These are phyloP conservation scores for Cercis canadensis DNA, from an alignment of 306 rosid genomes.

Conservation along the genomic window DNA sequence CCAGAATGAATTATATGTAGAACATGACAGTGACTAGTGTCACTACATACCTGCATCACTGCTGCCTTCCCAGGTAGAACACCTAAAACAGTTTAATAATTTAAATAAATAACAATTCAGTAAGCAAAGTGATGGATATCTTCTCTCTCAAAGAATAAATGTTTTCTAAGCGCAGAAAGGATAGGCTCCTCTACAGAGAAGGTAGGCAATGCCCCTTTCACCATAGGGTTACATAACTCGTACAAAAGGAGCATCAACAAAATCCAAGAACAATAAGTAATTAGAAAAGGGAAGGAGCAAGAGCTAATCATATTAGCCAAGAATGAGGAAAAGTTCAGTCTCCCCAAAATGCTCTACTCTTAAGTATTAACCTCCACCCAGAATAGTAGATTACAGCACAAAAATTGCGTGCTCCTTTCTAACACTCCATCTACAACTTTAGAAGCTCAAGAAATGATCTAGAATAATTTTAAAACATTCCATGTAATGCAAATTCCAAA, in stretches of 20 bases:
- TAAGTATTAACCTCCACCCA: no score
- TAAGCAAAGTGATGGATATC: conserved; percentile 15
- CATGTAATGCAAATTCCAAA: conserved; percentile 4
- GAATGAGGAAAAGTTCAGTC: conserved; percentile 21
- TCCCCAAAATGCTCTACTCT: no score
- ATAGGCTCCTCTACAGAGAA: conserved; percentile 16
- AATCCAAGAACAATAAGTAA: conserved; percentile 13
- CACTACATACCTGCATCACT: conserved; percentile 84
- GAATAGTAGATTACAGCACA: no score
- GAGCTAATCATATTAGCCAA: background rate
- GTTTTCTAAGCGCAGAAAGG: conserved; percentile 11
- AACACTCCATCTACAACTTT: background rate
- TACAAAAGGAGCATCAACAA: no score
- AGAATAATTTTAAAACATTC: background rate
- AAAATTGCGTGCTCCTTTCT: background rate
- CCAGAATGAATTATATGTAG: conserved; percentile 91
- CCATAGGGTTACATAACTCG: conserved; percentile 14
- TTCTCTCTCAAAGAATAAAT: conserved; percentile 22
- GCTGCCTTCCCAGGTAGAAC: conserved; percentile 82
- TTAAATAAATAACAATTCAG: conserved; percentile 31
- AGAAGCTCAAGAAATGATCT: conserved; percentile 25
- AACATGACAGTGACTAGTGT: conserved; percentile 65
- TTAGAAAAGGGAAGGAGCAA: conserved; percentile 3
- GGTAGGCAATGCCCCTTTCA: conserved; percentile 17
- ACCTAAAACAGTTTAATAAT: conserved; percentile 53